Percentiles rank a stretch among this genome's conserved stretches.
Evolutionary conservation across 2,329 filamentous ascomycete species (phyloP).

Genomic region (Onygenales sp.): DNA sequence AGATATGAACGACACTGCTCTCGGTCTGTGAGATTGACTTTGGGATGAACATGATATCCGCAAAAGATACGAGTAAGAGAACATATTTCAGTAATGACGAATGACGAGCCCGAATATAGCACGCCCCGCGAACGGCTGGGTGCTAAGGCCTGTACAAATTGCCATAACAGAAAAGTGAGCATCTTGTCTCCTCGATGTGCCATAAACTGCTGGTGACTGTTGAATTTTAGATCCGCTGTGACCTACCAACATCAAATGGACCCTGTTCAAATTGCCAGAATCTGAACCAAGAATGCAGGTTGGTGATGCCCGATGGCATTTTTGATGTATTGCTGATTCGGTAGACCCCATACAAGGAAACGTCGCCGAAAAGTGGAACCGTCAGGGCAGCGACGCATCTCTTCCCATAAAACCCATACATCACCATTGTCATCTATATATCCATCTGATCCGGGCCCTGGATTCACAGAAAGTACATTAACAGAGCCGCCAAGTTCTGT

Average conservation of each 20-base stretch:
- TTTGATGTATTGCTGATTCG: background rate
- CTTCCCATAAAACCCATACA: background rate
- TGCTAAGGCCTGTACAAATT: conserved; percentile 3
- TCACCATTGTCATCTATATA: background rate
- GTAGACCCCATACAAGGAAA: conserved; percentile 3
- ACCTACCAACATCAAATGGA: background rate
- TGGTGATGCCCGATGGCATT: background rate
- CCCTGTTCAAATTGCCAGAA: conserved; percentile 2
- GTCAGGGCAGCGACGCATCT: background rate
- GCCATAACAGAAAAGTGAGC: conserved; percentile 2
- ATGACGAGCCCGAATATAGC: background rate
- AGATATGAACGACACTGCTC: too few relatives aligned
- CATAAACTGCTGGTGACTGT: background rate
- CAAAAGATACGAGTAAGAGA: background rate
- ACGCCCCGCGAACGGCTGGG: conserved; percentile 1
- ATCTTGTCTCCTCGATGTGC: background rate
- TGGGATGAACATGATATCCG: too few relatives aligned
- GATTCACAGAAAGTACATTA: background rate
- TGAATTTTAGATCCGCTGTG: conserved; percentile 3
- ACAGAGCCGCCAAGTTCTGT: background rate
- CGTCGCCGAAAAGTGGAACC: background rate
- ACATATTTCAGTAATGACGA: background rate
- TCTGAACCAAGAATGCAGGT: conserved; percentile 5
- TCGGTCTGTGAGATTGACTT: too few relatives aligned
- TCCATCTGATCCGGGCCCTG: background rate